A percentile compares a stretch with the other conserved stretches of the same genome.
Conservation (phyloP, 2,329 filamentous ascomycete species). For the Tothia fuscella region DNA sequence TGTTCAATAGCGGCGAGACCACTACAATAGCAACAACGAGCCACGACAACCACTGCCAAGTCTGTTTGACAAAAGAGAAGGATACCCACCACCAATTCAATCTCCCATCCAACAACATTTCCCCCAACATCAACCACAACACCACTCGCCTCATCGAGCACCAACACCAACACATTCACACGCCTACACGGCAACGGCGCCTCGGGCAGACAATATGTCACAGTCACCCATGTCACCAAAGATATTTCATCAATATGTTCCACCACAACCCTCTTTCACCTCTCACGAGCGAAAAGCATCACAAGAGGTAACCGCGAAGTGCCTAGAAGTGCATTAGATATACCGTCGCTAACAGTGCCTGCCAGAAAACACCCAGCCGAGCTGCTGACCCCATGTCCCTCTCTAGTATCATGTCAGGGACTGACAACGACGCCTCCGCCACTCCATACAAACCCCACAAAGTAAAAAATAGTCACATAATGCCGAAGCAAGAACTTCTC, state of each 20-base stretch:
- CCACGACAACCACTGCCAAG: constrained; percentile 19
- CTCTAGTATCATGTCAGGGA: constrained; percentile 80
- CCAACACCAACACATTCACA: constrained; percentile 1
- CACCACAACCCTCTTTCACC: constrained; percentile 20
- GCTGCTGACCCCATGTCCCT: constrained; percentile 87
- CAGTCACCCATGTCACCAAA: constrained; percentile 9
- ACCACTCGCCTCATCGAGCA: constrained; percentile 14
- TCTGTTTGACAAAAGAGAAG: constrained; percentile 26
- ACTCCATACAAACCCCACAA: constrained; percentile 21
- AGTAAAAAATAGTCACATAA: constrained; percentile 16
- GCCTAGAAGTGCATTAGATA: background rate
- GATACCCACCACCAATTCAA: constrained; percentile 21
- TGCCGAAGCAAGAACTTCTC: constrained; percentile 24
- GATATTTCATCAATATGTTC: background rate
- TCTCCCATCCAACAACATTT: constrained; percentile 23
- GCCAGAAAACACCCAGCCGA: constrained; percentile 54
- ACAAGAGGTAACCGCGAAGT: background rate
- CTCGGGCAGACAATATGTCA: background rate
- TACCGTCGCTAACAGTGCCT: constrained; percentile 1
- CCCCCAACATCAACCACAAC: constrained; percentile 22
- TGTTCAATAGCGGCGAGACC: constrained; percentile 24
- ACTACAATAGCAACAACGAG: constrained; percentile 22
- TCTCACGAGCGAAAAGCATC: constrained; percentile 1
- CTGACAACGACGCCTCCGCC: constrained; percentile 47
- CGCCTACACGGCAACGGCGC: background rate